Evolutionary conservation across 495 filamentous ascomycete species (phyloP), one percentile per base, ranked within the genome.

Genomic region (Talaromyces stipitatus): DNA sequence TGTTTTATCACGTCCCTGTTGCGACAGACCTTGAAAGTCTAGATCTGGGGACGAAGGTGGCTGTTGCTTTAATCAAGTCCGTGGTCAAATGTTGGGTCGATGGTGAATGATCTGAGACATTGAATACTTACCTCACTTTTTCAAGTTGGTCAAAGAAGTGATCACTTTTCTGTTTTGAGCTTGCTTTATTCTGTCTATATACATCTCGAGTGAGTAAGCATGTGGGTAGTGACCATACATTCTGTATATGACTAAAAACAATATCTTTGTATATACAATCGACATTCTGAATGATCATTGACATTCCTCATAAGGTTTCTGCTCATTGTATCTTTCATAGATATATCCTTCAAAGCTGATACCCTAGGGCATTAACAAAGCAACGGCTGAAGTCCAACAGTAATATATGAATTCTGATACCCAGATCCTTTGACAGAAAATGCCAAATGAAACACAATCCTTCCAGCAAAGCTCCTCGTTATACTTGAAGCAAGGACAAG

Each of bases 1-100:
- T 86, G 26, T 96, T 96, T 65, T 69, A 92, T 55, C 91, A 96
- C 65, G 87, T 95, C 2, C 91, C 91, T 7, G 76, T 78, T 9
- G 77, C 82, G 3, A 67, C 74, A 26, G 74, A 77, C 20, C 73
- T 84, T 62, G 72, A 72, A 16, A 76, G 78, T 60, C 65, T 94
- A 14, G 65, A 74, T 36, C 70, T 69, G 8, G 91, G 91, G 1
- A 78, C 73, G 50, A 77, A 83, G 54, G 76, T 89, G n/a, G 75
- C 84, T 5, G 59, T 88, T 57, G 84, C 83, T 57, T 64, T 95
- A 62, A 87, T 95, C 26, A 77, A 82, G 62, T 78, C 87, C 5
- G 72, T 92, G 63, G 83, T 84, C 28, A 73, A 69, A 4, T 80
- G 78, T 46, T 75, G 72, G 70, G 60, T 71, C 60, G 68, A 67